These are phyloP conservation scores for Turritis glabra DNA, from an alignment of 345 rosid genomes.

Conservation along the genomic window DNA sequence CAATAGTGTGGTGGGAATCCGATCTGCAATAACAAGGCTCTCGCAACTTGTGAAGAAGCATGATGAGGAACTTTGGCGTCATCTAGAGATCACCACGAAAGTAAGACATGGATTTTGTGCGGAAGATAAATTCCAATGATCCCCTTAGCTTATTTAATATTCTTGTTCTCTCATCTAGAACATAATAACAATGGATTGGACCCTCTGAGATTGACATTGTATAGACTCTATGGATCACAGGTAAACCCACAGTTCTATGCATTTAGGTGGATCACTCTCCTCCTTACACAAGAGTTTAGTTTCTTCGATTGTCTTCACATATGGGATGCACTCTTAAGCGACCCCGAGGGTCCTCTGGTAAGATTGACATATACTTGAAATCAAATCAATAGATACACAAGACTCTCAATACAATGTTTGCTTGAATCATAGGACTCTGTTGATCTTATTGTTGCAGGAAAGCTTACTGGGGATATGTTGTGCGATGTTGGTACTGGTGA, in stretches of 20 bases:
- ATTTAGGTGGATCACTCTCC: slow-evolving; percentile 98
- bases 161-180: not conserved
- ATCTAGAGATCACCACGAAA: slow-evolving; percentile 92
- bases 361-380: slow-evolving; percentile 10
- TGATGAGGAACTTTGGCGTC: slow-evolving; percentile 99
- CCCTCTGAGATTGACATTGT: slow-evolving; percentile 16
- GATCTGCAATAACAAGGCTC: slow-evolving; percentile 79
- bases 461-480: slow-evolving; percentile 90
- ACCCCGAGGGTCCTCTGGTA: slow-evolving; percentile 96
- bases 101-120: slow-evolving; percentile 45
- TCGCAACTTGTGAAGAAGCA: slow-evolving; percentile 85
- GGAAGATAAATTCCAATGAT: slow-evolving; percentile 1
- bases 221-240: slow-evolving; percentile 47
- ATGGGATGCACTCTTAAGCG: slow-evolving; percentile 94
- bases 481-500: slow-evolving; percentile 84
- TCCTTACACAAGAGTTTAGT: slow-evolving; percentile 92
- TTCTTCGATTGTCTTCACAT: slow-evolving; percentile 87
- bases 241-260: slow-evolving; percentile 96
- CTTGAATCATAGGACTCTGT: not conserved
- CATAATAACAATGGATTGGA: not conserved
- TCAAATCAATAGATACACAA: not conserved
- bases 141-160: not conserved
- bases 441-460: slow-evolving; percentile 56
- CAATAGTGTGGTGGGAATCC: slow-evolving; percentile 93
- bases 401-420: not conserved